A percentile compares a stretch with the other conserved stretches of the same genome.
phyloP scores from a whole-genome alignment of 2,329 filamentous ascomycete species.

The Exutisphaerella laricina region DNA sequence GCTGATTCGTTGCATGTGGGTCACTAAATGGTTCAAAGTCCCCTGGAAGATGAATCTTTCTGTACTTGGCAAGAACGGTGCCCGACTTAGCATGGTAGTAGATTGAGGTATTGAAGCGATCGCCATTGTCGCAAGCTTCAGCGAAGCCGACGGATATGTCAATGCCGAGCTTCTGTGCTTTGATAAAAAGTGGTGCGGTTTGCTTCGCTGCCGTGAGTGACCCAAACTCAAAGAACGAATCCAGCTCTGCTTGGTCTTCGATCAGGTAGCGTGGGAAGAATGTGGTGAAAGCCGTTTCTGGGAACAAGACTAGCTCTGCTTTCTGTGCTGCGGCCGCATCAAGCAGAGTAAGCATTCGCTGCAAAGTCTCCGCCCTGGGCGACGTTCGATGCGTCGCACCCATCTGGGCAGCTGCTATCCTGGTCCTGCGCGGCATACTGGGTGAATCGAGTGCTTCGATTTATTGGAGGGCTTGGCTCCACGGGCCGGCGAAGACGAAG shows the following conservation, averaged over 20 bases:
- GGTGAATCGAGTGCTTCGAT: not conserved
- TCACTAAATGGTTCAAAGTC: constrained; percentile 45
- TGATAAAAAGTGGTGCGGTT: constrained; percentile 45
- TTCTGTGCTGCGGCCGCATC: constrained; percentile 39
- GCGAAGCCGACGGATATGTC: constrained; percentile 51
- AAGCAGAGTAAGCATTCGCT: constrained; percentile 47
- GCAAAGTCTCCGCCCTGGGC: constrained; percentile 37
- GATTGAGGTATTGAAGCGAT: constrained; percentile 46
- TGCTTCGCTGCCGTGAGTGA: constrained; percentile 39
- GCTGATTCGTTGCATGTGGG: constrained; percentile 44
- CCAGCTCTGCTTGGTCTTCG: constrained; percentile 40
- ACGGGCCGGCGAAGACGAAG: too few relatives aligned
- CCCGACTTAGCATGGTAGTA: constrained; percentile 46
- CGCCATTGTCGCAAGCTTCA: constrained; percentile 41
- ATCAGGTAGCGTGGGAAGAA: constrained; percentile 52
- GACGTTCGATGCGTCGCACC: constrained; percentile 42
- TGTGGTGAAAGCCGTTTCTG: constrained; percentile 50
- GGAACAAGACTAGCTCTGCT: constrained; percentile 48
- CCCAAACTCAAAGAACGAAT: constrained; percentile 46
- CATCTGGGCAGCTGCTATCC: constrained; percentile 50
- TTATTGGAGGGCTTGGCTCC: too few relatives aligned
- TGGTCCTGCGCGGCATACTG: constrained; percentile 36
- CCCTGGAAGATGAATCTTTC: constrained; percentile 51
- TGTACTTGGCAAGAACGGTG: constrained; percentile 46
- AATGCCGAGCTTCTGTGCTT: constrained; percentile 41